phyloP scores from a whole-genome alignment of 2,329 filamentous ascomycete genomes.

The Diaporthe caulivora region DNA sequence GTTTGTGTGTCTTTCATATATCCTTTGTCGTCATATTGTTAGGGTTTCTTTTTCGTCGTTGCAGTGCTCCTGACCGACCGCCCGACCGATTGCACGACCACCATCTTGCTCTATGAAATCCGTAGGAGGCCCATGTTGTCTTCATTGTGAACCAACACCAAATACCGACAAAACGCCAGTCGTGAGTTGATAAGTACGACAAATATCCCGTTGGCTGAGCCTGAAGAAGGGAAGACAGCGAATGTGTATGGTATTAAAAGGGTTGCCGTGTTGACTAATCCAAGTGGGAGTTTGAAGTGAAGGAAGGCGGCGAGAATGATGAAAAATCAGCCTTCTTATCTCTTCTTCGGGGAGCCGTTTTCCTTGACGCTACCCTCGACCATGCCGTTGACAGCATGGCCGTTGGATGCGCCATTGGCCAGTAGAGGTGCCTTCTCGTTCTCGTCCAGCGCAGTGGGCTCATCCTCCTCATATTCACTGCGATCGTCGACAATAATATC shows the following conservation, averaged over 20 bases:
- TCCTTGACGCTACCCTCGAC: constrained; percentile 34
- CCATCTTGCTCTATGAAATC: constrained; percentile 13
- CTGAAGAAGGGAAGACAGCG: constrained; percentile 17
- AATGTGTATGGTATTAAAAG: constrained; percentile 32
- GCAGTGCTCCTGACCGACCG: neutral
- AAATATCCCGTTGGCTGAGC: neutral
- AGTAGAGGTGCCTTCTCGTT: constrained; percentile 41
- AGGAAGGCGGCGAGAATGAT: neutral
- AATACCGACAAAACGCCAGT: constrained; percentile 26
- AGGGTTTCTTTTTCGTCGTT: neutral
- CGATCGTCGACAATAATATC: constrained; percentile 77
- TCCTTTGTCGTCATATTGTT: constrained; percentile 13
- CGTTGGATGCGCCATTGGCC: constrained; percentile 41
- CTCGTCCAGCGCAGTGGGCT: constrained; percentile 59
- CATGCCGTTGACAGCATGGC: constrained; percentile 45
- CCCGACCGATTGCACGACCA: neutral
- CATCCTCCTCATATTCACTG: constrained; percentile 76
- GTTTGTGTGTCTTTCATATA: constrained; percentile 31
- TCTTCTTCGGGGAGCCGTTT: constrained; percentile 43
- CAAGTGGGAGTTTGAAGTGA: neutral
- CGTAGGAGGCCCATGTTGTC: neutral
- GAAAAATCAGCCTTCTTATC: constrained; percentile 12
- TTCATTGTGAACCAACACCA: neutral
- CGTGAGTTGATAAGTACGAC: constrained; percentile 18
- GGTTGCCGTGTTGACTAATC: constrained; percentile 12